Evolutionary conservation across 768 basidiomycete genomes (phyloP), one percentile per base, ranked within the genome.

Genomic region (Boletus bicolor): DNA sequence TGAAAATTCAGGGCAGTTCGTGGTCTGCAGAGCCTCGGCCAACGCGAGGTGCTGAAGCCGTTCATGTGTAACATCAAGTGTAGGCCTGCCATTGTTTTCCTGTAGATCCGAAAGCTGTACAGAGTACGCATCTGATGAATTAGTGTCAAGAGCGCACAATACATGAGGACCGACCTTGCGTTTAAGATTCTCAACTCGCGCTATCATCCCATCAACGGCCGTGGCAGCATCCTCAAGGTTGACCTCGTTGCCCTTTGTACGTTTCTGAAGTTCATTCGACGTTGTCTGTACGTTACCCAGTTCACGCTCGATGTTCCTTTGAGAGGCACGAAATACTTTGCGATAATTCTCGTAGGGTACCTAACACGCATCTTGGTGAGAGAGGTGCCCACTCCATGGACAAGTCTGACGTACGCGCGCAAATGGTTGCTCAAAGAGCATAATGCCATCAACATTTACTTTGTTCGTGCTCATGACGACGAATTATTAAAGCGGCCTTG

Each of bases 281-380:
- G 77, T 62, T 26, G 76, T 74, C 60, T 86, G 84, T 14, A 89
- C 75, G 28, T 80, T 75, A 15, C 78, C 79, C 41, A 90, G 70
- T 64, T 94, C 92, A 54, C 87, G 84, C 71, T 95, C 93, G 52
- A 93, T 84, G 58, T 85, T 79, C 73, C 84, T 85, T 68, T 93
- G 91, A 0, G 87, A 85, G 17, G 85, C 81, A 35, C 92, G 84
- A 67, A 95, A 94, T n/a, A 87, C 79, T 72, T 89, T 91, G 63
- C 90, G 85, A 65, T 92, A 90, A 62, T 89, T 89, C 75, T 95
- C 93, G 72, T 87, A 91, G 11, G 93, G 93, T 12, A 93, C 90
- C 93, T 95, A 60, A 38, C 32, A 45, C 41, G 45, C 35, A 48
- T 51, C 43, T 43, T n/a, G 11, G 51, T 69, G 56, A 65, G 55